A percentile compares a stretch with the other conserved stretches of the same genome.
phyloP scores from a whole-genome alignment of 2,329 filamentous ascomycete genomes.

The Venturiaceae sp. region DNA sequence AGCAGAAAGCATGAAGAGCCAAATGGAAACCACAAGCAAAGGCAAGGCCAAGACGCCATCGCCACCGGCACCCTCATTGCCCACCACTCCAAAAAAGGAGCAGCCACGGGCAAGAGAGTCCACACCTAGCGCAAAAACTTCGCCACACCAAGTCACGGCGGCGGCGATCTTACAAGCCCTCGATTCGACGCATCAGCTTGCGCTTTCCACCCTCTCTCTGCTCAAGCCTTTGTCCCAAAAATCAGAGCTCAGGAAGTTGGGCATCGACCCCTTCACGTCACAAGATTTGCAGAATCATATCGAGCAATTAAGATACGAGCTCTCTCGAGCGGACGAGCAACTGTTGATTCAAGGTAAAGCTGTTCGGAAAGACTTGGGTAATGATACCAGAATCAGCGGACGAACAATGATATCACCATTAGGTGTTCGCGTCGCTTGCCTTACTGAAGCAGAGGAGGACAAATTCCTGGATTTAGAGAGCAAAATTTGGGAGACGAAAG shows the following conservation, averaged over 20 bases:
- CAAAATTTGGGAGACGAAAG: constrained; percentile 28
- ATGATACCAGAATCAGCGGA: constrained; percentile 31
- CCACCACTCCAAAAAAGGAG: background rate
- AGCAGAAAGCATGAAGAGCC: background rate
- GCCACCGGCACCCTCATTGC: background rate
- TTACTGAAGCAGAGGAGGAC: constrained; percentile 59
- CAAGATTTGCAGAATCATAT: constrained; percentile 20
- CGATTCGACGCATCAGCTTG: constrained; percentile 4
- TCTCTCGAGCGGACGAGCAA: constrained; percentile 22
- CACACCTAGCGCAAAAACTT: background rate
- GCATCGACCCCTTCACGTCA: constrained; percentile 12
- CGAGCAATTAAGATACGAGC: constrained; percentile 6
- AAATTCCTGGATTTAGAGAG: constrained; percentile 61
- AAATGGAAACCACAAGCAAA: background rate
- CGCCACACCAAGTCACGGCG: background rate
- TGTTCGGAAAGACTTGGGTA: constrained; percentile 27
- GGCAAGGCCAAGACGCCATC: background rate
- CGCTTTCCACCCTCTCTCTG: background rate
- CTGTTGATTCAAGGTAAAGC: constrained; percentile 41
- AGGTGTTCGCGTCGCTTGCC: constrained; percentile 58
- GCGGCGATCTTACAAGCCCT: constrained; percentile 2
- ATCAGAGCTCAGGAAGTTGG: constrained; percentile 17
- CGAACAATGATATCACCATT: constrained; percentile 66
- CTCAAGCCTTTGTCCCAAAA: constrained; percentile 7
- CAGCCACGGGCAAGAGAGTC: background rate